Evolutionary conservation across 1,139 yeast species (phyloP).

Genomic region (Blastobotrys capitulatus): DNA sequence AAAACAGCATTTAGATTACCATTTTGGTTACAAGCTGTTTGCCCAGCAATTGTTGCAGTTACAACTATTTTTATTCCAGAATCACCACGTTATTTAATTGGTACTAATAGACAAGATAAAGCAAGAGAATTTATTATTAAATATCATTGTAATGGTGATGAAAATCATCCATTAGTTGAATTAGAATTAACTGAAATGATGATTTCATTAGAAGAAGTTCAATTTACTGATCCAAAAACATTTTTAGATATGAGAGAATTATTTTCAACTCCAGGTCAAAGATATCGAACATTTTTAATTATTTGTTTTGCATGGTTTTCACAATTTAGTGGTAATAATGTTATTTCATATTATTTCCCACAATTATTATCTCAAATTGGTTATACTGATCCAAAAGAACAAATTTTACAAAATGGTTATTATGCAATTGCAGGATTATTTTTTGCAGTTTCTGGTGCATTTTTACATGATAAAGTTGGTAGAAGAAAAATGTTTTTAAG

Average conservation of each 20-base stretch:
- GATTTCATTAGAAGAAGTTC: slow-evolving; percentile 10
- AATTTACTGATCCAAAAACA: slow-evolving; percentile 11
- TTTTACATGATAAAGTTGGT: slow-evolving; percentile 16
- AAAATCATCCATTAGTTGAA: slow-evolving; percentile 15
- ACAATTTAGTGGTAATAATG: slow-evolving; percentile 17
- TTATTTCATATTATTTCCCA: slow-evolving; percentile 14
- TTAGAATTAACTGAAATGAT: slow-evolving; percentile 13
- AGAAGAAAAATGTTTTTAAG: slow-evolving; percentile 19
- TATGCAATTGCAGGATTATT: slow-evolving; percentile 13
- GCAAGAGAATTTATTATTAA: slow-evolving; percentile 15
- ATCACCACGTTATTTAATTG: slow-evolving; percentile 18
- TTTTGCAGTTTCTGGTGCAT: slow-evolving; percentile 17
- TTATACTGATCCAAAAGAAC: slow-evolving; percentile 12
- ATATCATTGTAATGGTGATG: slow-evolving; percentile 15
- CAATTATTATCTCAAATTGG: slow-evolving; percentile 15
- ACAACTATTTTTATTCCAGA: slow-evolving; percentile 8
- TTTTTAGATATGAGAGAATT: slow-evolving; percentile 30
- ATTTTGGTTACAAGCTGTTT: slow-evolving; percentile 15
- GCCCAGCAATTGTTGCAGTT: slow-evolving; percentile 13
- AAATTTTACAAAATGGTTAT: slow-evolving; percentile 15
- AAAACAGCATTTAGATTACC: slow-evolving; percentile 14
- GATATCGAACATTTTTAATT: slow-evolving; percentile 22
- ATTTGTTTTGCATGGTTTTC: slow-evolving; percentile 14
- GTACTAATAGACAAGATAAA: slow-evolving; percentile 13
- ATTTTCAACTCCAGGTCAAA: slow-evolving; percentile 32